Evolutionary conservation across 2,329 filamentous ascomycete genomes (phyloP), one percentile per base, ranked within the genome.

Genomic region (Fusarium phyllophilum): DNA sequence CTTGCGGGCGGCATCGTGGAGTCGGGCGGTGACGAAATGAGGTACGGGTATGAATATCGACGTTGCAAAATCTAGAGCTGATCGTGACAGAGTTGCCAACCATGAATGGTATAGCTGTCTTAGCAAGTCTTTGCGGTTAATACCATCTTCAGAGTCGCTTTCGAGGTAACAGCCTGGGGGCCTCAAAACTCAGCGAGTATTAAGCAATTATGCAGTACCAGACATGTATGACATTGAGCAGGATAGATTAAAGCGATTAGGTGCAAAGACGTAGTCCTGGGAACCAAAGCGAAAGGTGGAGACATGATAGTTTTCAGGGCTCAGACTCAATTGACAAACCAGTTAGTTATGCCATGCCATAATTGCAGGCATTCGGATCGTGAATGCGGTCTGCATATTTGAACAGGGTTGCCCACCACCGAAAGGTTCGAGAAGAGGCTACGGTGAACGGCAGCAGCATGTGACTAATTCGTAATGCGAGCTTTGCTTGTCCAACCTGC

Each of bases 341-440:
- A 46, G 55, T 33, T 49, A 52, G 55, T 48, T 55, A 68, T 56
- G 49, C 62, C 68, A 68, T 56, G 45, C 62, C 64, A 68, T 38
- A 54, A 59, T 65, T 70, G 49, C 64, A 73, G 45, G 51, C 62
- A 59, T 58, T 67, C 22, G 42, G 58, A 51, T 70, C 44, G 51
- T 54, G 62, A 59, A 66, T 66, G 58, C 57, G 61, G 73, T 60
- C 63, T 74, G 68, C 68, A 64, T 54, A 54, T 56, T 49, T 69
- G 31, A 48, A 41, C 68, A 52, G 59, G 68, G 64, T 64, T 39
- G 41, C 41, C 54, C 60, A 24, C 52, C 52, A 62, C 72, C 41
- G 45, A 74, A 74, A 36, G 41, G 45, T 74, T 75, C 72, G 68
- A 74, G 72, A 75, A 75, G 41, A 72, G 71, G 49, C 63, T 68